A percentile compares a stretch with the other conserved stretches of the same genome.
Conservation (phyloP, 2,329 filamentous ascomycete species). For the Coniochaeta pulveracea region DNA sequence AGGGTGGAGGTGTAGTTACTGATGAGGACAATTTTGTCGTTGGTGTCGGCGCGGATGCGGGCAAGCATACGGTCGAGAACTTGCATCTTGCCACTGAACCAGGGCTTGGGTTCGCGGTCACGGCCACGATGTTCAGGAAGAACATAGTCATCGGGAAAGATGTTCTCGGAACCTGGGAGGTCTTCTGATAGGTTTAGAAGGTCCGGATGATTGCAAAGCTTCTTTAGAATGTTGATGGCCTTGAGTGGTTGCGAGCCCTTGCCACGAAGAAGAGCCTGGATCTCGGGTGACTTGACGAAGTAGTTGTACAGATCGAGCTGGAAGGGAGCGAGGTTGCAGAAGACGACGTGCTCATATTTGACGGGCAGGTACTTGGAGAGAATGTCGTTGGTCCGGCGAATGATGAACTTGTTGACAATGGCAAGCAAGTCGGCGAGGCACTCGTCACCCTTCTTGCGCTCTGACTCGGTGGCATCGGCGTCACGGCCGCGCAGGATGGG, state of each 20-base stretch:
- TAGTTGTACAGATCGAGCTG: conserved; percentile 92
- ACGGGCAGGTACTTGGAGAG: conserved; percentile 93
- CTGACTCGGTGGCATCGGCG: conserved; percentile 73
- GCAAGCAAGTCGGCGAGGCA: conserved; percentile 69
- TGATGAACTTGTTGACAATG: conserved; percentile 96
- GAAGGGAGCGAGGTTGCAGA: conserved; percentile 89
- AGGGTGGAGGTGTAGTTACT: conserved; percentile 97
- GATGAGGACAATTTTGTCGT: conserved; percentile 98
- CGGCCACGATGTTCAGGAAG: conserved; percentile 79
- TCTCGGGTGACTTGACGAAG: conserved; percentile 91
- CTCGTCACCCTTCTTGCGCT: conserved; percentile 73
- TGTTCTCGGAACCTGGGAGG: conserved; percentile 73
- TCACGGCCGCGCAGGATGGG: conserved; percentile 88
- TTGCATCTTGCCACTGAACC: conserved; percentile 97
- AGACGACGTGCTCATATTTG: conserved; percentile 98
- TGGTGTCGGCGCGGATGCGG: conserved; percentile 88
- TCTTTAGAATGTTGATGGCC: conserved; percentile 93
- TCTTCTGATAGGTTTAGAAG: conserved; percentile 74
- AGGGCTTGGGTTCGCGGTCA: conserved; percentile 84
- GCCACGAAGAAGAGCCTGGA: conserved; percentile 80
- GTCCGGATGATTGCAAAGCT: conserved; percentile 96
- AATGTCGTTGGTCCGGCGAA: conserved; percentile 94
- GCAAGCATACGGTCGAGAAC: conserved; percentile 97
- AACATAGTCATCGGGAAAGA: conserved; percentile 77
- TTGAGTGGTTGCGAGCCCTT: conserved; percentile 95